Percentiles rank a stretch among this genome's conserved stretches.
phyloP scores from a whole-genome alignment of 805 yeast genomes.

The Metschnikowia amazonensis region DNA sequence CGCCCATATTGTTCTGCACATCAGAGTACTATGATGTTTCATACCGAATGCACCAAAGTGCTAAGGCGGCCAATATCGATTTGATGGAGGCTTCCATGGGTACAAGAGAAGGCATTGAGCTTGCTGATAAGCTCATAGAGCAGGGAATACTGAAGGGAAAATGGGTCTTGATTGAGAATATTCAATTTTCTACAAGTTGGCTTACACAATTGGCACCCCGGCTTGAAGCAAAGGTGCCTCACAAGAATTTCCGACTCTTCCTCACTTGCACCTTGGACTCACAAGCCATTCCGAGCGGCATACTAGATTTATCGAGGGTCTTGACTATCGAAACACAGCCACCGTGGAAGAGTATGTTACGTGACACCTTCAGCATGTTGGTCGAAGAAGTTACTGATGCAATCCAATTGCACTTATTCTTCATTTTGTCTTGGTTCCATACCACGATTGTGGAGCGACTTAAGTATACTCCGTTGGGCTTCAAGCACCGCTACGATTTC shows the following conservation, averaged over 20 bases:
- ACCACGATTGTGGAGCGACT: constrained; percentile 56
- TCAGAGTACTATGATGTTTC: constrained; percentile 68
- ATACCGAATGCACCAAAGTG: constrained; percentile 44
- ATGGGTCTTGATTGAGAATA: constrained; percentile 79
- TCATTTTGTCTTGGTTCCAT: constrained; percentile 69
- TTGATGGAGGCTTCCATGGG: constrained; percentile 65
- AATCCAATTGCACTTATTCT: constrained; percentile 35
- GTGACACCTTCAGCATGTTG: constrained; percentile 30
- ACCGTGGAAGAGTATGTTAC: constrained; percentile 50
- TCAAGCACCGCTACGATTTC: constrained; percentile 59
- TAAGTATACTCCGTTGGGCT: constrained; percentile 61
- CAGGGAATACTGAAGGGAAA: constrained; percentile 45
- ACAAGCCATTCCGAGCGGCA: constrained; percentile 46
- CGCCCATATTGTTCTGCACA: constrained; percentile 52
- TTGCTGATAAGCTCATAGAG: constrained; percentile 53
- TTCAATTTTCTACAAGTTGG: constrained; percentile 71
- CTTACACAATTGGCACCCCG: constrained; percentile 49
- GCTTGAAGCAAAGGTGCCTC: constrained; percentile 31
- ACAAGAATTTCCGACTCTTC: constrained; percentile 48
- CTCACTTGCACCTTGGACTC: constrained; percentile 56
- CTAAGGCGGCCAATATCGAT: constrained; percentile 25
- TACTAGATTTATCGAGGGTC: constrained; percentile 53
- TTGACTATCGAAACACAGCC: constrained; percentile 60
- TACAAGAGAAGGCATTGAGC: constrained; percentile 56
- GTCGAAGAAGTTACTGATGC: background rate